Evolutionary conservation across 2,329 filamentous ascomycete genomes (phyloP).

Genomic region (Teratosphaeria nubilosa): DNA sequence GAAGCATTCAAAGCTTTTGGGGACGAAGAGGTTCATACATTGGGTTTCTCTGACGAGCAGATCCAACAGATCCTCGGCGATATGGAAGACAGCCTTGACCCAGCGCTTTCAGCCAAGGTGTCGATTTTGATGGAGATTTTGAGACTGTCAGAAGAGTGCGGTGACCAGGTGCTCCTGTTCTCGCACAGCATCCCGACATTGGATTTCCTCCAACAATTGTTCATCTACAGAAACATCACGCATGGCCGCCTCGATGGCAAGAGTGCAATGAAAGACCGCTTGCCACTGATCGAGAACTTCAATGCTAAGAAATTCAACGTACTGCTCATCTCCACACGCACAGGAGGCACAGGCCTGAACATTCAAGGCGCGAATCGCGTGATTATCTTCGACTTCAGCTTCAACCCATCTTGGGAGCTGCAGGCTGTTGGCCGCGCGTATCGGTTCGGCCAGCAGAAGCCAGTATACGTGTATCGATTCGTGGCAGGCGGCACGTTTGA

Average conservation of each 20-base stretch:
- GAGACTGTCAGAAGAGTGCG: conserved; percentile 47
- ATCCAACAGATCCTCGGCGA: conserved; percentile 27
- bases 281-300: conserved; percentile 57
- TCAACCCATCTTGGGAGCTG: conserved; percentile 71
- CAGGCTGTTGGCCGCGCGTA: conserved; percentile 83
- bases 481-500: conserved; percentile 72
- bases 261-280: conserved; percentile 48
- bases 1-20: conserved; percentile 12
- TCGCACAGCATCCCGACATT: conserved; percentile 62
- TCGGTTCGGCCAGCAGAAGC: conserved; percentile 70
- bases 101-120: conserved; percentile 57
- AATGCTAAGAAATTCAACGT: conserved; percentile 48
- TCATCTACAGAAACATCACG: conserved; percentile 38
- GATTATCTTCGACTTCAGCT: conserved; percentile 74
- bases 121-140: conserved; percentile 59
- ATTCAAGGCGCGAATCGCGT: conserved; percentile 76
- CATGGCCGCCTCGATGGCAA: conserved; percentile 58
- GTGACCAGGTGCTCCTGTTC: conserved; percentile 74
- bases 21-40: conserved; percentile 22
- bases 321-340: conserved; percentile 72
- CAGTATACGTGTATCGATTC: conserved; percentile 77
- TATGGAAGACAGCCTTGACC: conserved; percentile 31
- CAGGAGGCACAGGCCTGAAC: conserved; percentile 76
- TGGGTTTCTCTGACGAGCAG: conserved; percentile 28
- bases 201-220: conserved; percentile 54